Percentiles rank a stretch among this genome's conserved stretches.
Evolutionary conservation across 371 early-diverging fungal genomes (phyloP).

Genomic region (Mortierella sp.): DNA sequence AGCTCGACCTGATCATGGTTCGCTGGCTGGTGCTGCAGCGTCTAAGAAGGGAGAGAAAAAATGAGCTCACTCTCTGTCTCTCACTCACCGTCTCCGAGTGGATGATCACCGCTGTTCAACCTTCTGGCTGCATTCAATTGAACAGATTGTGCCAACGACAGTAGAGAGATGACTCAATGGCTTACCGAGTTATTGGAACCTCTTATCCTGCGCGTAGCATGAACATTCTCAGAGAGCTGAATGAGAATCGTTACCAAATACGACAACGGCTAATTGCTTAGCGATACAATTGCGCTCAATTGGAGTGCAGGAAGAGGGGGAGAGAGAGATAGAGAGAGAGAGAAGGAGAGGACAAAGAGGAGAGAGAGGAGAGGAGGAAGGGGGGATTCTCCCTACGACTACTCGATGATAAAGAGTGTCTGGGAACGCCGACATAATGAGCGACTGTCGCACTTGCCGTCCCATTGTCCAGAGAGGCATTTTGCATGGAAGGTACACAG

Average conservation of each 20-base stretch:
- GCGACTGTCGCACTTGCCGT: no score
- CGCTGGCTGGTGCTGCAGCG: neutral
- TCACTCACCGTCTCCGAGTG: neutral
- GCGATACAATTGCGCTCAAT: neutral
- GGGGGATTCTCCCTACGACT: no score
- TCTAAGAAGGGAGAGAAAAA: neutral
- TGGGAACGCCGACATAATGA: no score
- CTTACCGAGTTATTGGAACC: constrained; percentile 13
- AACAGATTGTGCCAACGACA: neutral
- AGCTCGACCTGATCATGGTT: neutral
- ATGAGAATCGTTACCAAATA: neutral
- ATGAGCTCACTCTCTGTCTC: neutral
- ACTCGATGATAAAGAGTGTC: no score
- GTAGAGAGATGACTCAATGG: neutral
- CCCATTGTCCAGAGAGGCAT: no score
- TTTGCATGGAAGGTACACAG: no score
- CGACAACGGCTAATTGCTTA: neutral
- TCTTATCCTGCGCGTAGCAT: neutral
- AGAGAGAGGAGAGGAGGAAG: no score
- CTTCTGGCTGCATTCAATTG: neutral
- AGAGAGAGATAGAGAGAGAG: no score
- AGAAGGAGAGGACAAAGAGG: no score
- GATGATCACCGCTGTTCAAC: neutral
- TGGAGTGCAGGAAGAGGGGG: no score
- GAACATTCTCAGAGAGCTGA: neutral